Evolutionary conservation across 2,329 filamentous ascomycete genomes (phyloP).

Genomic region (Cordyceps javanica): DNA sequence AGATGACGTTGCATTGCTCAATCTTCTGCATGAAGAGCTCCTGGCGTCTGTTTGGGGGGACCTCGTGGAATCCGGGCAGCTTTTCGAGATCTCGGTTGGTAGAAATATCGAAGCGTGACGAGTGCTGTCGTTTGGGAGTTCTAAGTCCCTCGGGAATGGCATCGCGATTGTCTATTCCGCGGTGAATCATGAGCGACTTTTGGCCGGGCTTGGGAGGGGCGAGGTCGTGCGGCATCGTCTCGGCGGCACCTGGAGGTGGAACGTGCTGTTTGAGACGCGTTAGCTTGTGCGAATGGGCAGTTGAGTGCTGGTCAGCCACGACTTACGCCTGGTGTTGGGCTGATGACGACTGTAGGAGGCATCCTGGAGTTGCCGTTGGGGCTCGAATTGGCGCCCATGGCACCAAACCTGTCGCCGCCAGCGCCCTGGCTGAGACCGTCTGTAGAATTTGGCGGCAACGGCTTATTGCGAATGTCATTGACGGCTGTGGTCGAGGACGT

Average conservation of each 20-base stretch:
- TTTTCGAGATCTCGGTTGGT: slow-evolving; percentile 96
- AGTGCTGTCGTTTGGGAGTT: slow-evolving; percentile 94
- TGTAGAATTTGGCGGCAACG: slow-evolving; percentile 53
- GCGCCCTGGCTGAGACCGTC: slow-evolving; percentile 28
- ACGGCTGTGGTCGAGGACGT: slow-evolving; percentile 85
- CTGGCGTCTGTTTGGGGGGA: slow-evolving; percentile 87
- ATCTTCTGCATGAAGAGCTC: slow-evolving; percentile 99
- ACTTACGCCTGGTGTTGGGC: slow-evolving; percentile 83
- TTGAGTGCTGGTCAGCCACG: neutral
- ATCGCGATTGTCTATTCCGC: slow-evolving; percentile 84
- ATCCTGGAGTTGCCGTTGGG: slow-evolving; percentile 39
- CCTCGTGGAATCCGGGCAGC: slow-evolving; percentile 94
- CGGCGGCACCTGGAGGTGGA: slow-evolving; percentile 84
- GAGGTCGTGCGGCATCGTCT: slow-evolving; percentile 97
- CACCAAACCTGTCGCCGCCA: slow-evolving; percentile 37
- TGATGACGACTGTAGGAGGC: slow-evolving; percentile 87
- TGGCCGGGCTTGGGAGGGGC: slow-evolving; percentile 86
- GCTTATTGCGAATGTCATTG: slow-evolving; percentile 80
- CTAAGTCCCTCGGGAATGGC: slow-evolving; percentile 83
- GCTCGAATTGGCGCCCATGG: slow-evolving; percentile 27
- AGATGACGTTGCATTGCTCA: slow-evolving; percentile 99
- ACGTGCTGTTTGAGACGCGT: slow-evolving; percentile 59
- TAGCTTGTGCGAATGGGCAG: neutral
- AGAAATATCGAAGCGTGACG: slow-evolving; percentile 95
- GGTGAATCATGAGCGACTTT: slow-evolving; percentile 83